Conservation (phyloP, 2,329 filamentous ascomycete genomes). For the Aspergillus pseudoglaucus region DNA sequence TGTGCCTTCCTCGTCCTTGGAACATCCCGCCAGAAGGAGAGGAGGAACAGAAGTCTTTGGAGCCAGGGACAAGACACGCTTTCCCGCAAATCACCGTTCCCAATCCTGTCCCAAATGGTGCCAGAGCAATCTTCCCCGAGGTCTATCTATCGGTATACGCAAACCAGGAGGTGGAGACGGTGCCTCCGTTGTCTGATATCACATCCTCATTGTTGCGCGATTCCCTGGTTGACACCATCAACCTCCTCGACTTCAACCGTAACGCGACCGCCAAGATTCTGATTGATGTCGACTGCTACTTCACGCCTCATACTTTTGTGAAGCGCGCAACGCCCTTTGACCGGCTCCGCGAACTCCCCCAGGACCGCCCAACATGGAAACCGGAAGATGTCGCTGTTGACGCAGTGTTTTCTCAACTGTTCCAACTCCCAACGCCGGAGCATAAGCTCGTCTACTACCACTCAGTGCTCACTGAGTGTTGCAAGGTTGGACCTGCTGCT, state of each 20-base stretch:
- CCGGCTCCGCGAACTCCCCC: constrained; percentile 62
- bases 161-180: constrained; percentile 80
- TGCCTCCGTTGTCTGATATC: constrained; percentile 69
- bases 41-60: constrained; percentile 52
- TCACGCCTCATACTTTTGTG: constrained; percentile 80
- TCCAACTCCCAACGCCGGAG: constrained; percentile 77
- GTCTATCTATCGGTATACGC: constrained; percentile 89
- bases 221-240: constrained; percentile 83
- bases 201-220: constrained; percentile 80
- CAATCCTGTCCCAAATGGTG: constrained; percentile 65
- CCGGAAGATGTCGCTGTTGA: constrained; percentile 97
- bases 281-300: constrained; percentile 93
- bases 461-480: constrained; percentile 86
- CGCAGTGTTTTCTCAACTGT: constrained; percentile 90
- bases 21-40: constrained; percentile 31
- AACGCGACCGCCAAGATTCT: constrained; percentile 79
- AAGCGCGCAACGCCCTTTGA: constrained; percentile 92
- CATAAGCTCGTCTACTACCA: constrained; percentile 98
- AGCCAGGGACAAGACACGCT: constrained; percentile 60
- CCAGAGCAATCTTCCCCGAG: constrained; percentile 78
- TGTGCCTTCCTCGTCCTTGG: constrained; percentile 55
- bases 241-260: constrained; percentile 87
- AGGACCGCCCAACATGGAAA: constrained; percentile 77
- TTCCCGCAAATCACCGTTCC: constrained; percentile 74
- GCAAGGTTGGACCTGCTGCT: constrained; percentile 92